Percentiles rank a stretch among this genome's conserved stretches.
Evolutionary conservation across 2,329 filamentous ascomycete species (phyloP).

Genomic region (Parastagonospora nodorum): DNA sequence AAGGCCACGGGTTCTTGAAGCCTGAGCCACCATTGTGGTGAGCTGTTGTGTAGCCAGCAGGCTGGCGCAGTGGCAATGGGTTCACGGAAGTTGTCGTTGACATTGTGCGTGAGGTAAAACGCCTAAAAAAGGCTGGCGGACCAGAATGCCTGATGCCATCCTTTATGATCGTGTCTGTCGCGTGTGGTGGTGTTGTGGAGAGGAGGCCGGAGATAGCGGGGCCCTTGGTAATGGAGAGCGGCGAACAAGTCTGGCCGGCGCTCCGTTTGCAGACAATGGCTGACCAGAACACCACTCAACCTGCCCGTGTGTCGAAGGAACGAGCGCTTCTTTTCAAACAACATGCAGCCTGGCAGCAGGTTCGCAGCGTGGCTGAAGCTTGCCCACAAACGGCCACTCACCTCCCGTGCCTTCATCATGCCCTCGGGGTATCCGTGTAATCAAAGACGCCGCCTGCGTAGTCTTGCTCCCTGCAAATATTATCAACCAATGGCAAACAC

Average conservation of each 20-base stretch:
- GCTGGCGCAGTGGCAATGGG: slow-evolving; percentile 22
- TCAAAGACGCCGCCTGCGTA: slow-evolving; percentile 16
- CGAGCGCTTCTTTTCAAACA: background rate
- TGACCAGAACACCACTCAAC: background rate
- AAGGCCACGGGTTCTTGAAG: slow-evolving; percentile 59
- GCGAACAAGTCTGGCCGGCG: slow-evolving; percentile 4
- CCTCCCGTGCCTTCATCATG: slow-evolving; percentile 6
- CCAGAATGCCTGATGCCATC: background rate
- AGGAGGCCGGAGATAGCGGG: slow-evolving; percentile 18
- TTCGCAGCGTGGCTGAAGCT: slow-evolving; percentile 5
- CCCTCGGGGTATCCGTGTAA: slow-evolving; percentile 16
- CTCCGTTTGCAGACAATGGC: background rate
- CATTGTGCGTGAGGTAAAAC: slow-evolving; percentile 11
- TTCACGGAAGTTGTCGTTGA: slow-evolving; percentile 13
- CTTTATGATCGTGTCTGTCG: background rate
- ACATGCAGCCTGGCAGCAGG: background rate
- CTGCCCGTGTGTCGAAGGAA: slow-evolving; percentile 10
- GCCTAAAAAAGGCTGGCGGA: slow-evolving; percentile 16
- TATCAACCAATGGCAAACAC: slow-evolving; percentile 36
- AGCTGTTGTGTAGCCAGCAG: slow-evolving; percentile 28
- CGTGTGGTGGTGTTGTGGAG: slow-evolving; percentile 16
- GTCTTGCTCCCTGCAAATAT: slow-evolving; percentile 20
- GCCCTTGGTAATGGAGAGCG: background rate
- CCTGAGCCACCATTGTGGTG: slow-evolving; percentile 52
- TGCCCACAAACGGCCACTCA: background rate